Evolutionary conservation across 768 basidiomycete genomes (phyloP).

Genomic region (Agaricus subrufescens): DNA sequence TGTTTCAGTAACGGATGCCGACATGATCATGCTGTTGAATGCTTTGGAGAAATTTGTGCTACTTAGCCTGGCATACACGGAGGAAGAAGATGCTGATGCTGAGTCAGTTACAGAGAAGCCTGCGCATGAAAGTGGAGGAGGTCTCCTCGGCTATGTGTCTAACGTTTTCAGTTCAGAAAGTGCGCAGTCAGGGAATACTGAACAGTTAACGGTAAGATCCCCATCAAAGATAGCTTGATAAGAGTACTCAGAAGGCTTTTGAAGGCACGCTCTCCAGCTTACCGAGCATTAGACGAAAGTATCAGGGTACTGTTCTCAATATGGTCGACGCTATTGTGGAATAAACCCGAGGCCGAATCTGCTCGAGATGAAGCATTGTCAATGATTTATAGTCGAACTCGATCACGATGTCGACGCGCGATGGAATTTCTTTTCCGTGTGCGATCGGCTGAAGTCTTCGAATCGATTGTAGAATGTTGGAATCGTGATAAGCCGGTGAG

Average conservation of each 20-base stretch:
- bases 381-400: slow-evolving; percentile 61
- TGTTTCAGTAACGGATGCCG: slow-evolving; percentile 66
- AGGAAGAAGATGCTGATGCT: slow-evolving; percentile 46
- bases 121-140: slow-evolving; percentile 49
- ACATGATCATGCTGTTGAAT: slow-evolving; percentile 80
- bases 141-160: slow-evolving; percentile 86
- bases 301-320: slow-evolving; percentile 73
- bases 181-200: slow-evolving; percentile 38
- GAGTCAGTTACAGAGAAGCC: slow-evolving; percentile 44
- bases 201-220: slow-evolving; percentile 51
- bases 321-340: slow-evolving; percentile 63
- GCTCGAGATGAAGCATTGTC: slow-evolving; percentile 66
- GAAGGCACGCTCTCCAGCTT: slow-evolving; percentile 71
- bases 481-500: slow-evolving; percentile 48
- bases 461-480: slow-evolving; percentile 84
- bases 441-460: slow-evolving; percentile 76
- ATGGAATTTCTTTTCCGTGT: slow-evolving; percentile 84
- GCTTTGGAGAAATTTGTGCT: slow-evolving; percentile 79
- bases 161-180: slow-evolving; percentile 85
- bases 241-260: neutral
- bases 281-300: slow-evolving; percentile 74
- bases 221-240: neutral
- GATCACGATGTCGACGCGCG: slow-evolving; percentile 68
- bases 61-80: slow-evolving; percentile 59
- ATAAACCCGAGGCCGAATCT: slow-evolving; percentile 36